Conservation (phyloP, 192 early-diverging fungal species). For the Podila horticola region DNA sequence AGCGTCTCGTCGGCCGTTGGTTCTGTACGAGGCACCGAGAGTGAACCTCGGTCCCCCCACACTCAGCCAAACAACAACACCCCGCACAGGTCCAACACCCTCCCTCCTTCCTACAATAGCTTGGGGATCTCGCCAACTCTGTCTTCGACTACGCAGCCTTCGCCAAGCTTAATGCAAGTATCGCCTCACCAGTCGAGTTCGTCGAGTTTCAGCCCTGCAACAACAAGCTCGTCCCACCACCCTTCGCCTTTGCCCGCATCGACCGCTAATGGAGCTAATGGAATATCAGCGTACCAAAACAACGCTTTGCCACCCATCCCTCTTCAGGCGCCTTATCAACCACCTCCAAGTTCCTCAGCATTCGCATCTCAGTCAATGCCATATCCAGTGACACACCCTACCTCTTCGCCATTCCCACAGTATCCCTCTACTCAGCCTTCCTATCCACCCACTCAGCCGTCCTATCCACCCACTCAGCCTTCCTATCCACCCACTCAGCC, state of each 20-base stretch:
- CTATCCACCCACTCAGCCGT: not conserved
- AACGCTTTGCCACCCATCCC: no score
- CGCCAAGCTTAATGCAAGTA: slow-evolving; percentile 10
- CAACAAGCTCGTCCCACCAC: no score
- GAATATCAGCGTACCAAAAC: no score
- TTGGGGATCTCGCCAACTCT: slow-evolving; percentile 22
- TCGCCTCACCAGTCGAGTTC: not conserved
- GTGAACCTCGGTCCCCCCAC: slow-evolving; percentile 24
- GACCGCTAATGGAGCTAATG: no score
- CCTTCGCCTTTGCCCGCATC: no score
- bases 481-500: not conserved
- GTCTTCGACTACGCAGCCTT: slow-evolving; percentile 25
- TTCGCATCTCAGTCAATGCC: not conserved
- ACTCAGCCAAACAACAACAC: not conserved
- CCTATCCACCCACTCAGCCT: slow-evolving; percentile 3
- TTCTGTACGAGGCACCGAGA: slow-evolving; percentile 13
- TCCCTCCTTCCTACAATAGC: slow-evolving; percentile 48
- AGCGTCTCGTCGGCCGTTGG: not conserved
- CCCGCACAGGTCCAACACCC: not conserved
- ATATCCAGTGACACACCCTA: not conserved
- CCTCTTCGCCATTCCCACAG: not conserved
- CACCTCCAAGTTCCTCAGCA: not conserved
- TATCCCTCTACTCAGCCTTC: slow-evolving; percentile 7
- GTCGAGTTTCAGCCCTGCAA: no score
- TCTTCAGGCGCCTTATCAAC: no score